Base-by-base conservation (phyloP, 495 filamentous ascomycete genomes). In the Clavariopsis aquatica region DNA sequence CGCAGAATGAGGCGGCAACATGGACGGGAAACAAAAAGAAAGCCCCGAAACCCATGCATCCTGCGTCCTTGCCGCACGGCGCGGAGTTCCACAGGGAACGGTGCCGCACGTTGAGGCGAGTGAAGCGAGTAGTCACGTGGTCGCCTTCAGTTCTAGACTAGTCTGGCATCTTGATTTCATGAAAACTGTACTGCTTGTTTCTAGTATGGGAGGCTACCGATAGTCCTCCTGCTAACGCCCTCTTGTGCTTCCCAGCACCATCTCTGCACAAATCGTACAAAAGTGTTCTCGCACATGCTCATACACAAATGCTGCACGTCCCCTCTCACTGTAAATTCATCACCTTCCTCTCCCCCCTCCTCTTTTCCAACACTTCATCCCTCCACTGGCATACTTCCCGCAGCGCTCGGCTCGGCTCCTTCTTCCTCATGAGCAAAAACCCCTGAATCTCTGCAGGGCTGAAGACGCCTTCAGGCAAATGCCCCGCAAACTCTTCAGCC, bases 391-490 rank as follows among this genome's bases (percentile, higher is more conserved):
- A 69, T 12, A 76, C 70, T 60, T 73, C 68, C 53, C 56, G 61
- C 49, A 76, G 26, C 27, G 75, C 74, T 38, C 58, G 47, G n/a
- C 51, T 38, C 13, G 75, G 75, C 49, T 75, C 67, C 54, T 74
- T 73, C 71, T 76, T 75, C 52, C 72, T 56, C 62, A 62, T 73
- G 54, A 78, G 65, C 56, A 78, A 57, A 68, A 84, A 89, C 3
- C 89, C 89, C 74, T 93, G 90, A 34, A 93, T 84, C 77, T 92
- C 89, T 12, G 90, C 90, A 0, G 89, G 88, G 19, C 82, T 85
- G 66, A 92, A 89, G 63, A 83, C 83, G 23, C 79, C 78, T 20
- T 78, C 78, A 0, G 91, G 90, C 13, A 96, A 74, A 41, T 75
- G 70, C 9, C 74, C 68, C 0, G 88, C 83, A 71, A 96, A 93